phyloP scores from a whole-genome alignment of 768 basidiomycete genomes.

The Boletus rubroflammeus region DNA sequence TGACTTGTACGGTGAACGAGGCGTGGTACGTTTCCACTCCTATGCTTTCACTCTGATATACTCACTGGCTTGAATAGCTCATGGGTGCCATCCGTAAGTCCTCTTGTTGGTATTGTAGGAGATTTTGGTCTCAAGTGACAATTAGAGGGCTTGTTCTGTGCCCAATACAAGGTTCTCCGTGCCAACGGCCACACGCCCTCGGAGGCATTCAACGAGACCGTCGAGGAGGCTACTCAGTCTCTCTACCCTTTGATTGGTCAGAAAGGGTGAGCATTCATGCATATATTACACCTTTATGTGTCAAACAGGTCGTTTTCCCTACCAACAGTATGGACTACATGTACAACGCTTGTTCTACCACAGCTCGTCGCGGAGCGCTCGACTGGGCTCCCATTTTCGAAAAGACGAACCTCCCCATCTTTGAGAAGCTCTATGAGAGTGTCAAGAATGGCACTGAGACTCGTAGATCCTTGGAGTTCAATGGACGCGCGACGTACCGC shows the following conservation, averaged over 20 bases:
- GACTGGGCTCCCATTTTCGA: slow-evolving; percentile 99
- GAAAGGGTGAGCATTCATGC: slow-evolving; percentile 61
- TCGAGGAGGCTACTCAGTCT: slow-evolving; percentile 99
- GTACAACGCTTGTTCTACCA: slow-evolving; percentile 99
- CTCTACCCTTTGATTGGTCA: slow-evolving; percentile 95
- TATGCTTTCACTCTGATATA: background rate
- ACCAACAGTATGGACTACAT: slow-evolving; percentile 91
- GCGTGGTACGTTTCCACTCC: slow-evolving; percentile 68
- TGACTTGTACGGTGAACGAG: slow-evolving; percentile 98
- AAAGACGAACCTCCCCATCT: slow-evolving; percentile 90
- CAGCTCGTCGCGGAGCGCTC: slow-evolving; percentile 96
- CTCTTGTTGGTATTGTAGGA: background rate
- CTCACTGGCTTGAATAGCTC: slow-evolving; percentile 46
- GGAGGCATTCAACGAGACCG: slow-evolving; percentile 99
- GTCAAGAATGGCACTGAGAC: slow-evolving; percentile 96
- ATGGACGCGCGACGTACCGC: slow-evolving; percentile 88
- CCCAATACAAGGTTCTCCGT: slow-evolving; percentile 97
- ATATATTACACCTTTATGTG: background rate
- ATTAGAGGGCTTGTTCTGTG: slow-evolving; percentile 94
- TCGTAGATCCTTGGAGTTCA: slow-evolving; percentile 94
- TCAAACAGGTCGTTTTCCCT: background rate
- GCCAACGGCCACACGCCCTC: slow-evolving; percentile 96
- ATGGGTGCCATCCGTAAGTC: slow-evolving; percentile 93
- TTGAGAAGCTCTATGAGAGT: slow-evolving; percentile 92
- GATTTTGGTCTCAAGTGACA: slow-evolving; percentile 3